phyloP scores from a whole-genome alignment of 2,329 filamentous ascomycete genomes.

The Knoxdaviesia proteae region DNA sequence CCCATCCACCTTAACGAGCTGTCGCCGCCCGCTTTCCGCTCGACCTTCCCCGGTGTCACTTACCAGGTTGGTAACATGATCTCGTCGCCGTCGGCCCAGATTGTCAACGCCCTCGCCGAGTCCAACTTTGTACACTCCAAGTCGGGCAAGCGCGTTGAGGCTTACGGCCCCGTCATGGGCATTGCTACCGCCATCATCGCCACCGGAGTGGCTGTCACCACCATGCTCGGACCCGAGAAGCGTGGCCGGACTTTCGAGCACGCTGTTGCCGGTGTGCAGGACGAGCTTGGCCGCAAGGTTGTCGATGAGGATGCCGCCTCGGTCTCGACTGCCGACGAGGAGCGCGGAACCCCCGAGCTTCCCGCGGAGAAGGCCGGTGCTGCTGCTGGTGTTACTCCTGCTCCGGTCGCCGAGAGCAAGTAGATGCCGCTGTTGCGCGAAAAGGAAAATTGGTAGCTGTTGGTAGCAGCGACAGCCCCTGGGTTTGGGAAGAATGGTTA shows the following conservation, averaged over 20 bases:
- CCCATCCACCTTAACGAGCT: conserved; percentile 64
- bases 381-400: too few relatives aligned
- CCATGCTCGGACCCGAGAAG: conserved; percentile 54
- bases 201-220: conserved; percentile 44
- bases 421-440: too few relatives aligned
- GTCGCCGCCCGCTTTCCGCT: conserved; percentile 49
- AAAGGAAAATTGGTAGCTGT: too few relatives aligned
- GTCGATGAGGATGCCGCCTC: too few relatives aligned
- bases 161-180: conserved; percentile 58
- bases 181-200: conserved; percentile 60
- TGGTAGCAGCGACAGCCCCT: too few relatives aligned
- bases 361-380: too few relatives aligned
- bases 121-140: conserved; percentile 30
- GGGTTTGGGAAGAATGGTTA: too few relatives aligned
- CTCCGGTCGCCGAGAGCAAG: too few relatives aligned
- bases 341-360: too few relatives aligned
- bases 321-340: too few relatives aligned
- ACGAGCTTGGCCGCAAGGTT: too few relatives aligned
- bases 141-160: conserved; percentile 37
- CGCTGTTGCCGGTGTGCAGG: conserved; percentile 18
- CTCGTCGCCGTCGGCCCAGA: conserved; percentile 49
- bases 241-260: conserved; percentile 49
- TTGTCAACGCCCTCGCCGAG: conserved; percentile 56
- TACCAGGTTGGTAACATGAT: conserved; percentile 65
- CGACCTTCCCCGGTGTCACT: conserved; percentile 51